Conservation (phyloP, 1,139 yeast genomes). For the Blastobotrys arbuscula region DNA sequence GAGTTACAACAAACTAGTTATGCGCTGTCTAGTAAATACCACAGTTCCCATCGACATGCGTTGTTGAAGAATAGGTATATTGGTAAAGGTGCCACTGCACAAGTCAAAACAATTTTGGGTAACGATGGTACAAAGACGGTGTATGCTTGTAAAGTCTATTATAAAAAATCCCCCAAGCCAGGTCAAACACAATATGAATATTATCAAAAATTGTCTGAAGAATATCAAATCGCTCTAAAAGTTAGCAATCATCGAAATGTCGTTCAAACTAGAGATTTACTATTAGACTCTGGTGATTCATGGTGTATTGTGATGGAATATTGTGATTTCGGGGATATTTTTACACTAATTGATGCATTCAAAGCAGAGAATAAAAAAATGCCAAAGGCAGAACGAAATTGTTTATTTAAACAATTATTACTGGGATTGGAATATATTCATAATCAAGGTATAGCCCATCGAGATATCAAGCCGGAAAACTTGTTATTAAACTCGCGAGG, state of each 20-base stretch:
- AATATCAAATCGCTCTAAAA: conserved; percentile 68
- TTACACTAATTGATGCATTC: conserved; percentile 45
- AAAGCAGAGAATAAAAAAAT: conserved; percentile 24
- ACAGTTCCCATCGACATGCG: conserved; percentile 13
- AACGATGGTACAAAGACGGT: conserved; percentile 24
- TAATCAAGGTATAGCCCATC: conserved; percentile 64
- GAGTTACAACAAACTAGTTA: conserved; percentile 16
- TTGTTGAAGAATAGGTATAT: conserved; percentile 29
- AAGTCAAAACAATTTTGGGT: conserved; percentile 25
- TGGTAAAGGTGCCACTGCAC: conserved; percentile 31
- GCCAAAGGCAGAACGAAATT: conserved; percentile 44
- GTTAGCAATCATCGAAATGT: conserved; percentile 60
- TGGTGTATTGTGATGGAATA: conserved; percentile 75
- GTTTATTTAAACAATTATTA: conserved; percentile 64
- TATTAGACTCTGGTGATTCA: conserved; percentile 25
- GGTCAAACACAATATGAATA: conserved; percentile 49
- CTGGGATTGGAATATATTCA: conserved; percentile 69
- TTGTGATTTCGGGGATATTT: conserved; percentile 70
- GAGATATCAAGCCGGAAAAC: conserved; percentile 72
- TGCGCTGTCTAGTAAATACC: conserved; percentile 18
- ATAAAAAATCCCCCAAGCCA: conserved; percentile 35
- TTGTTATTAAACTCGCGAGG: conserved; percentile 62
- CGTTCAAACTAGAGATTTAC: conserved; percentile 59
- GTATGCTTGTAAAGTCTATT: conserved; percentile 71
- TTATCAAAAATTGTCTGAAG: conserved; percentile 65